Evolutionary conservation across 2,329 filamentous ascomycete species (phyloP).

Genomic region (Colletotrichum gloeosporioides): DNA sequence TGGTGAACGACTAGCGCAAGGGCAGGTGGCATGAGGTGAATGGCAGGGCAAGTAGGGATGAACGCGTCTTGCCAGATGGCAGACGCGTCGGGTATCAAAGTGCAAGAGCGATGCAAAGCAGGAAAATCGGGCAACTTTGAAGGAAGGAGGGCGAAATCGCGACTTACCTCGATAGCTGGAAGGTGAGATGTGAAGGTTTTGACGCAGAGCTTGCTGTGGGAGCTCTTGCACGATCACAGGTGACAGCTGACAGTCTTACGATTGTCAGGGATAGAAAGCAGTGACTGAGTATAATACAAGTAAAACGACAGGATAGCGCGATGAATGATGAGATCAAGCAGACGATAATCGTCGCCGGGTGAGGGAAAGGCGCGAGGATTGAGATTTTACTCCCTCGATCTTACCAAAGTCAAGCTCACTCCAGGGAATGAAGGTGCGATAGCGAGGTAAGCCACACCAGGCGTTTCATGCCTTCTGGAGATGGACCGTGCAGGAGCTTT

Average conservation of each 20-base stretch:
- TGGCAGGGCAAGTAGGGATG: not conserved
- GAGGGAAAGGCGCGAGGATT: constrained; percentile 3
- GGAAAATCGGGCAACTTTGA: not conserved
- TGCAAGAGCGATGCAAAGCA: not conserved
- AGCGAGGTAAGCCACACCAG: constrained; percentile 5
- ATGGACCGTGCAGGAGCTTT: constrained; percentile 8
- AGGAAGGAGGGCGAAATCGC: not conserved
- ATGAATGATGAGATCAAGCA: not conserved
- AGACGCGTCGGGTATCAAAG: not conserved
- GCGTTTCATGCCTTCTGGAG: constrained; percentile 7
- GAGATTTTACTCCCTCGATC: constrained; percentile 19
- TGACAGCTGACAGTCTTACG: not conserved
- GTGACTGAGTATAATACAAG: not conserved
- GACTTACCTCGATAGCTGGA: not conserved
- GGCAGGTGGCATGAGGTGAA: not conserved
- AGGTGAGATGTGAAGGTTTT: not conserved
- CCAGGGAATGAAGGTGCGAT: constrained; percentile 16
- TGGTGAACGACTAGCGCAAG: not conserved
- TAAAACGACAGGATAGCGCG: not conserved
- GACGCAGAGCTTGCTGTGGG: not conserved
- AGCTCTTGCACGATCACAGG: not conserved
- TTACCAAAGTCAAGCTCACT: constrained; percentile 3
- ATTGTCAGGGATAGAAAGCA: not conserved
- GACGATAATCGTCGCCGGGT: not conserved
- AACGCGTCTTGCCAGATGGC: not conserved